Conservation (phyloP, 331 rosid genomes). For the Pyracantha coccinea region DNA sequence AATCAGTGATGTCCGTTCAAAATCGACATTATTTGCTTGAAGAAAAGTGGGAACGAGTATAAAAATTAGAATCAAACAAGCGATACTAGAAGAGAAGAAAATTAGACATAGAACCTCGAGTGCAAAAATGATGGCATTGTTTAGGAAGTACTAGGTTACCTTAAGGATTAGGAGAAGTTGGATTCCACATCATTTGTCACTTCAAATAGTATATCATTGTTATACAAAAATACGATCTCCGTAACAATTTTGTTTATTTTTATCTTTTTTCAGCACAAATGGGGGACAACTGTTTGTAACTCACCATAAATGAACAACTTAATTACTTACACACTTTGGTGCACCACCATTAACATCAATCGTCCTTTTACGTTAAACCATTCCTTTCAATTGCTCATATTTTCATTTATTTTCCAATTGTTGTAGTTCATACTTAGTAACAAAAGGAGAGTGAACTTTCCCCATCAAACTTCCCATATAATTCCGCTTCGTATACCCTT, state of each 20-base stretch:
- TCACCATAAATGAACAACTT: too few species aligned
- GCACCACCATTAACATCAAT: background rate
- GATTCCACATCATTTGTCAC: background rate
- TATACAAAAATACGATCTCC: too few species aligned
- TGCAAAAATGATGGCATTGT: too few species aligned
- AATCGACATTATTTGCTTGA: slow-evolving; percentile 48
- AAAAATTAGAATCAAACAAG: too few species aligned
- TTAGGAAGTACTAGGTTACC: slow-evolving; percentile 20
- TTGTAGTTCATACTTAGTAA: background rate
- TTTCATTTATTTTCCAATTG: background rate
- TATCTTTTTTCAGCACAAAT: too few species aligned
- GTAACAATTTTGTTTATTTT: too few species aligned
- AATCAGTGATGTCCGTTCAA: slow-evolving; percentile 57
- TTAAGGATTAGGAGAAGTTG: slow-evolving; percentile 56
- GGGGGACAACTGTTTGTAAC: too few species aligned
- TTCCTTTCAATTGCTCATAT: background rate
- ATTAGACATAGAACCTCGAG: too few species aligned
- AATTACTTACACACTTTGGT: background rate
- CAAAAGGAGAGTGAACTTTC: background rate
- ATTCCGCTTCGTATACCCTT: too few species aligned
- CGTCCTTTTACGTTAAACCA: background rate
- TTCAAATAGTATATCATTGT: too few species aligned
- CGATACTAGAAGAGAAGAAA: too few species aligned
- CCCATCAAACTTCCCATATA: too few species aligned
- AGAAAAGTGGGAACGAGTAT: background rate